Evolutionary conservation across 441 rosid species (phyloP), one percentile per base, ranked within the genome.

Genomic region (Gossypium trilobum): DNA sequence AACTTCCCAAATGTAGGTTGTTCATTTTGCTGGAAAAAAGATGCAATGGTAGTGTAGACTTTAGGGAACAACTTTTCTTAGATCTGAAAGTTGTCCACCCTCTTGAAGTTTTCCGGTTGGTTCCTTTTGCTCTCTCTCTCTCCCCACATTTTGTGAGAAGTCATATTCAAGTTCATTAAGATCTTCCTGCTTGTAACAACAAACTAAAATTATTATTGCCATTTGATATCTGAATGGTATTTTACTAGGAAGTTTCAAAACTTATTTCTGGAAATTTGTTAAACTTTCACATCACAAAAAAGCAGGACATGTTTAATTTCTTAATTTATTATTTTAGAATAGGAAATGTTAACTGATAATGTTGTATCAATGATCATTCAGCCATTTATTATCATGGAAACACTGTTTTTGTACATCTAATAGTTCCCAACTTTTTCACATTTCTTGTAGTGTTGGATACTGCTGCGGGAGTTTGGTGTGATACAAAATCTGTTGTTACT

Each of bases 391-490:
- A 11, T 71, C 42, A 5, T 33, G 71, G 52, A 73, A 70, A 51
- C 19, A 59, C 42, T 22, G 57, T 68, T 19, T 71, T 1, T 11
- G 5, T 23, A 42, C 42, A 20, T 76, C 68, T 74, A 74, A 27
- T 27, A 23, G n/a, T 55, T 50, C 14, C 48, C 72, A n/a, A 55
- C 23, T 25, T 60, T 2, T 60, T 17, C 70, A 72, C 61, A 79
- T 74, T 77, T 16, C 13, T 67, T n/a, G 52, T 77, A 95, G 99
- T 95, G 48, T 84, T 95, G 92, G 99, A 95, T 86, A 95, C 99
- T 71, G 99, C 99, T 65, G 99, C 99, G 7, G 99, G 99, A 73
- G 98, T 95, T 74, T 95, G 99, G 99, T 95, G 98, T 82, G 98
- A 95, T 83, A 92, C 96, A 56, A 92, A 91, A 79, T 92, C 98